Base-by-base conservation (phyloP, 345 rosid genomes). In the Stellera chamaejasme region DNA sequence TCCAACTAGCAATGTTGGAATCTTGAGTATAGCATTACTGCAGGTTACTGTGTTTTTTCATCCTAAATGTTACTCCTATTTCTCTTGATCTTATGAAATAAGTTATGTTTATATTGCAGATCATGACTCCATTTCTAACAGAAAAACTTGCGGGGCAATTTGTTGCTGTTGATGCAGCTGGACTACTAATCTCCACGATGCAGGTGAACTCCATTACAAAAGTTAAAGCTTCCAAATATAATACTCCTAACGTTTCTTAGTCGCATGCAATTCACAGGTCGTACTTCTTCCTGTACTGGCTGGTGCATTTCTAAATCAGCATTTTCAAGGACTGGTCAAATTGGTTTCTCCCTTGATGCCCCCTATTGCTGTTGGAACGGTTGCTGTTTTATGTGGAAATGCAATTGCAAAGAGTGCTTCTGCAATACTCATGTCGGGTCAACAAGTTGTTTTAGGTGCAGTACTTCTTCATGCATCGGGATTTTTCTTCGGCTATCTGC, bases 61-160 rank as follows among this genome's bases (percentile, higher is more conserved):
- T 48, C 19, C 52, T 16, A 11, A 15, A 36, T 13, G 45, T 19
- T 19, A 19, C 23, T 19, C 23, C 50, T 27, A 27, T 61, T 60
- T 14, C 28, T 43, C 50, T 16, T 36, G 43, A 43, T n/a, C 8
- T 47, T 48, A 10, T 44, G 42, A 56, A 6, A 26, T 26, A 49
- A 56, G 49, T 45, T 13, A 23, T 11, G 27, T 52, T 28, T 43
- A 13, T 15, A 12, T 60, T 72, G 50, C 76, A 92, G 95, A 68
- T 85, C 59, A 88, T 88, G 96, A 92, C 96, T 59, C 96, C 96
- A 54, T 77, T 82, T 65, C 83, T 88, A 26, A 88, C 96, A 1
- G 87, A 92, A 8, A 92, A 82, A 69, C 82, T 88, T 48, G 96
- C 90, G 53, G 81, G 88, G 56, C 93, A 85, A 60, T 92, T 85